Evolutionary conservation across 306 rosid genomes (phyloP).

Genomic region (Lathyrus oleraceus): DNA sequence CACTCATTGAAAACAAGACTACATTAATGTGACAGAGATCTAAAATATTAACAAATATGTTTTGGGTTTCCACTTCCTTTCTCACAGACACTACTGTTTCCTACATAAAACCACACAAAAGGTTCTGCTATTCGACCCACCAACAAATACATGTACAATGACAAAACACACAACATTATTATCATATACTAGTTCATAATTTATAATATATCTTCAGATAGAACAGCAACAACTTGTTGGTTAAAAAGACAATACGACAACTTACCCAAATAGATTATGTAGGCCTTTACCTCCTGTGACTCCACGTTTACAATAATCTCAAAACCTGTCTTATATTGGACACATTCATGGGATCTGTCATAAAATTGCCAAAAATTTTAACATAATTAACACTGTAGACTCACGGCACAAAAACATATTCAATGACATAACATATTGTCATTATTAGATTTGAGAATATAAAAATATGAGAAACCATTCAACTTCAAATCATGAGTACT

Average conservation of each 20-base stretch:
- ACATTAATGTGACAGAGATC: conserved; percentile 30
- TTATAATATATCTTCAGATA: conserved; percentile 9
- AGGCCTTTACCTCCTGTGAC: conserved; percentile 14
- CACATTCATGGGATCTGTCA: conserved; percentile 45
- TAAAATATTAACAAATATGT: conserved; percentile 18
- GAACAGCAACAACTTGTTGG: conserved; percentile 36
- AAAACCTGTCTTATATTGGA: conserved; percentile 12
- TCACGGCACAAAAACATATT: conserved; percentile 41
- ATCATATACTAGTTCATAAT: not conserved
- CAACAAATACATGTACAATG: conserved; percentile 21
- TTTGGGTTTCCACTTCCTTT: conserved; percentile 37
- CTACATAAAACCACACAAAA: conserved; percentile 35
- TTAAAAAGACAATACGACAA: conserved; percentile 23
- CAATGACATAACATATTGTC: conserved; percentile 26
- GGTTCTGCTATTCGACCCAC: conserved; percentile 35
- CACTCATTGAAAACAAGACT: conserved; percentile 32
- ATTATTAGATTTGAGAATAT: conserved; percentile 13
- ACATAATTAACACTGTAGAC: conserved; percentile 36
- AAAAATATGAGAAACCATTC: conserved; percentile 22
- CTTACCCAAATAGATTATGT: not conserved
- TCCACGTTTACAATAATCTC: conserved; percentile 20
- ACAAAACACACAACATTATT: conserved; percentile 8
- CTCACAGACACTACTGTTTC: conserved; percentile 38
- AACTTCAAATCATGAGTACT: not conserved
- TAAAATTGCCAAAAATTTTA: conserved; percentile 33